These are phyloP conservation scores for Mollisia scopiformis DNA, from an alignment of 2,329 filamentous ascomycete species.

Conservation along the genomic window DNA sequence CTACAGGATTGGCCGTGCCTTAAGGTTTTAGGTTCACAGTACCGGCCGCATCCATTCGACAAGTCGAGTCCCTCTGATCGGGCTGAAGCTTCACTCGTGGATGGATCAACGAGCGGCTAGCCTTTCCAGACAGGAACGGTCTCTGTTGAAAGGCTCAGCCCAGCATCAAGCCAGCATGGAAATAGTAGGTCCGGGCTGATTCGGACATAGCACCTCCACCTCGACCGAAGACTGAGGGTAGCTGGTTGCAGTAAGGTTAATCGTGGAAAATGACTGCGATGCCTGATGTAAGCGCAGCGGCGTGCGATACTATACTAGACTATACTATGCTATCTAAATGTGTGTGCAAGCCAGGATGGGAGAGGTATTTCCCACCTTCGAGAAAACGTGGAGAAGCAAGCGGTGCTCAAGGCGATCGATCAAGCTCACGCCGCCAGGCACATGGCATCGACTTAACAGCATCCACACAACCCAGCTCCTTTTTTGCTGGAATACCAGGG, in stretches of 20 bases:
- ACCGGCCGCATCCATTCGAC: slow-evolving; percentile 15
- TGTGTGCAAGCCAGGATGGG: too few relatives aligned
- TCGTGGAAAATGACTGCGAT: background rate
- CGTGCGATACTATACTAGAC: too few relatives aligned
- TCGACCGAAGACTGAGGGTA: background rate
- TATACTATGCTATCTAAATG: too few relatives aligned
- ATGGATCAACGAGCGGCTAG: slow-evolving; percentile 16
- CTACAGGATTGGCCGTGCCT: slow-evolving; percentile 10
- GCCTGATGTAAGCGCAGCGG: background rate
- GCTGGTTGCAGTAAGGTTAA: background rate
- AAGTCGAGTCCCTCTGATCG: slow-evolving; percentile 3
- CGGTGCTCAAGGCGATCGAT: background rate
- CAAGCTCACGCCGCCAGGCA: slow-evolving; percentile 18
- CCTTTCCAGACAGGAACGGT: slow-evolving; percentile 2
- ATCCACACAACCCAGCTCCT: background rate
- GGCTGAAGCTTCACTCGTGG: slow-evolving; percentile 16
- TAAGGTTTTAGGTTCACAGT: slow-evolving; percentile 3
- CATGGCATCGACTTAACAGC: slow-evolving; percentile 2
- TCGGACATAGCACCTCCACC: background rate
- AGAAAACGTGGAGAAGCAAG: slow-evolving; percentile 21
- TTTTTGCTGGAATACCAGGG: slow-evolving; percentile 15
- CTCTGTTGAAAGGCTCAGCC: slow-evolving; percentile 4
- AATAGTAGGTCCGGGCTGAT: slow-evolving; percentile 8
- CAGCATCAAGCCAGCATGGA: background rate
- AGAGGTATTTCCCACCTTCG: background rate